These are phyloP conservation scores for Talaromyces trachyspermus DNA, from an alignment of 495 filamentous ascomycete genomes.

Conservation along the genomic window DNA sequence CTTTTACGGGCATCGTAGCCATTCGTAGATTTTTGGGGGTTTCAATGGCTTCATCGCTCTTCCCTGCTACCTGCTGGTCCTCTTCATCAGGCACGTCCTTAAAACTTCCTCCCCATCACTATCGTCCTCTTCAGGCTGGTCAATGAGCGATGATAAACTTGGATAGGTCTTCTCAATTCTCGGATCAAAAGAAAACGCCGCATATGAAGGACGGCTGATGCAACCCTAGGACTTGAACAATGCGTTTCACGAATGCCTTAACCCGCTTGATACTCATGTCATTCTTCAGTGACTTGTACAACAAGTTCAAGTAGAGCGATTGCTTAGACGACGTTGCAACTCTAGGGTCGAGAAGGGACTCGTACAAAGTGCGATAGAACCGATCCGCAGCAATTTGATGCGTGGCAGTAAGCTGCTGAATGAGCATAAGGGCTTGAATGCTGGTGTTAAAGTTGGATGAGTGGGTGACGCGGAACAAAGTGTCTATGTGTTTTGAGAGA, in stretches of 20 bases:
- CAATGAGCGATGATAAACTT: conserved; percentile 63
- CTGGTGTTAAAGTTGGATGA: conserved; percentile 98
- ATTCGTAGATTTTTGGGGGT: conserved; percentile 21
- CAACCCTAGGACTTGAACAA: conserved; percentile 76
- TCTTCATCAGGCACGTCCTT: conserved; percentile 57
- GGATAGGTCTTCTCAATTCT: conserved; percentile 73
- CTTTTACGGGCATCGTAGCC: conserved; percentile 83
- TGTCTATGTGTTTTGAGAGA: conserved; percentile 83
- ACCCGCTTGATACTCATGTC: conserved; percentile 82
- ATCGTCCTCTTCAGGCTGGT: conserved; percentile 59
- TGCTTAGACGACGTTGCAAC: conserved; percentile 89
- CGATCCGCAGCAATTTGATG: conserved; percentile 76
- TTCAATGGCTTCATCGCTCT: conserved; percentile 13
- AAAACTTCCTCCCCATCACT: conserved; percentile 69
- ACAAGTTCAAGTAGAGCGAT: conserved; percentile 83
- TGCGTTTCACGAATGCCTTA: conserved; percentile 89
- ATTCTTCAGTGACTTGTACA: conserved; percentile 79
- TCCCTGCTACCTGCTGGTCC: conserved; percentile 22
- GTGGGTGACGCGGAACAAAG: conserved; percentile 89
- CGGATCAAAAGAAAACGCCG: conserved; percentile 81
- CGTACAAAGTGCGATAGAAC: conserved; percentile 92
- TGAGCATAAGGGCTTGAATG: conserved; percentile 90
- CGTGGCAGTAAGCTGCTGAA: conserved; percentile 79
- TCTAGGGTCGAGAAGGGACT: conserved; percentile 85
- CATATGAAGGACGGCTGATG: conserved; percentile 92